These are phyloP conservation scores for Rosellinia necatrix DNA, from an alignment of 2,329 filamentous ascomycete species.

Conservation along the genomic window DNA sequence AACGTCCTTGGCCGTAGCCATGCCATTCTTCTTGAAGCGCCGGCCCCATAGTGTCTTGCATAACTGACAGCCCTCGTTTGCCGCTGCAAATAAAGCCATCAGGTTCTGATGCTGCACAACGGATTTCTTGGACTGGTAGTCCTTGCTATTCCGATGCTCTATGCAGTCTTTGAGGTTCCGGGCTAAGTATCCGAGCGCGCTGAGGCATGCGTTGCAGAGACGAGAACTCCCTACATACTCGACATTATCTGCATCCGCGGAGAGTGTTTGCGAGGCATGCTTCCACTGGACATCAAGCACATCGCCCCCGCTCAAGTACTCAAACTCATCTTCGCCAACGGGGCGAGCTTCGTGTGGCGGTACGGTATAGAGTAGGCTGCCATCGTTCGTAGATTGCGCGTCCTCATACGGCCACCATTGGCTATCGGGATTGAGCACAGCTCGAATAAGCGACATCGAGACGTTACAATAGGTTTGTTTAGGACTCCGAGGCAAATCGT, in stretches of 20 bases:
- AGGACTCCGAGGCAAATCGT: not conserved
- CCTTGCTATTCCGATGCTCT: not conserved
- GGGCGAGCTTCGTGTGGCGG: not conserved
- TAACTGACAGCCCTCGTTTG: constrained; percentile 1
- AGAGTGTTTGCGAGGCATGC: not conserved
- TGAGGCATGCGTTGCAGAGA: constrained; percentile 9
- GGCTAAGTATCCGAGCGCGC: constrained; percentile 3
- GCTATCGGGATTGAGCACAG: not conserved
- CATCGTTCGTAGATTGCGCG: constrained; percentile 1
- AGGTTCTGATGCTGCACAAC: constrained; percentile 4
- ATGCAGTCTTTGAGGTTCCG: constrained; percentile 9
- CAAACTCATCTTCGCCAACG: not conserved
- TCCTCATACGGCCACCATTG: not conserved
- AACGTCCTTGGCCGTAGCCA: not conserved
- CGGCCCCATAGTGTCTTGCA: constrained; percentile 5
- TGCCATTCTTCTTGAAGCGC: not conserved
- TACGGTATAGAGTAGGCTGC: not conserved
- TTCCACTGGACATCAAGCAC: constrained; percentile 1
- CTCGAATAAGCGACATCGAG: not conserved
- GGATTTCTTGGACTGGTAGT: not conserved
- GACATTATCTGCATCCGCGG: constrained; percentile 3
- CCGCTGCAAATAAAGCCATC: constrained; percentile 6
- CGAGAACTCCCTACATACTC: not conserved
- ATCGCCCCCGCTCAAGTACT: not conserved
- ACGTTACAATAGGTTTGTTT: too few relatives aligned